These are phyloP conservation scores for Picea glauca DNA, from an alignment of 75 land plant species.

Conservation along the genomic window DNA sequence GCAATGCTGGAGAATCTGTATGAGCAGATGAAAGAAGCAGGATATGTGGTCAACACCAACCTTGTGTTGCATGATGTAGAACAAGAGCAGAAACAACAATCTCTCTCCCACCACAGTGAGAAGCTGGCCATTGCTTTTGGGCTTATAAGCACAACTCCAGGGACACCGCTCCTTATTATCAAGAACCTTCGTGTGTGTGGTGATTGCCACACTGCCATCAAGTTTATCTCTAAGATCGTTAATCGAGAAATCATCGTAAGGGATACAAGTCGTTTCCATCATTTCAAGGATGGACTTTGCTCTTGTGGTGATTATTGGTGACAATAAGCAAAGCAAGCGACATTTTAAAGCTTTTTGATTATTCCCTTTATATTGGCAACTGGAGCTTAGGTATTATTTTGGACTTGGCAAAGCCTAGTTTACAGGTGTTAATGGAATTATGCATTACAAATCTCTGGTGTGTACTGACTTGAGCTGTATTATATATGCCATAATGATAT, in stretches of 20 bases:
- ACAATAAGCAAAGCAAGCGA: background rate
- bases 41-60: background rate
- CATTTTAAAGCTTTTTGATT: too few species aligned
- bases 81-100: background rate
- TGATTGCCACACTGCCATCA: background rate
- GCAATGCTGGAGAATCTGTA: background rate
- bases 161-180: background rate
- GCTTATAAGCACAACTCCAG: background rate
- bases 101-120: background rate
- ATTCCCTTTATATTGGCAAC: too few species aligned
- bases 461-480: too few species aligned
- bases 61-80: background rate
- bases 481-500: too few species aligned
- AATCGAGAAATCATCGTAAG: background rate
- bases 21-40: background rate
- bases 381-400: too few species aligned
- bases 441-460: too few species aligned
- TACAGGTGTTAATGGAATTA: too few species aligned
- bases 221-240: background rate
- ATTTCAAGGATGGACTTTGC: background rate
- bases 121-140: constrained; percentile 5
- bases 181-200: background rate
- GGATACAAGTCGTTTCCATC: background rate
- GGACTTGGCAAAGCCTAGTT: too few species aligned
- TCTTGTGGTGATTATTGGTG: background rate